Conservation (phyloP, 2,329 filamentous ascomycete species). For the Cercospora janseana region DNA sequence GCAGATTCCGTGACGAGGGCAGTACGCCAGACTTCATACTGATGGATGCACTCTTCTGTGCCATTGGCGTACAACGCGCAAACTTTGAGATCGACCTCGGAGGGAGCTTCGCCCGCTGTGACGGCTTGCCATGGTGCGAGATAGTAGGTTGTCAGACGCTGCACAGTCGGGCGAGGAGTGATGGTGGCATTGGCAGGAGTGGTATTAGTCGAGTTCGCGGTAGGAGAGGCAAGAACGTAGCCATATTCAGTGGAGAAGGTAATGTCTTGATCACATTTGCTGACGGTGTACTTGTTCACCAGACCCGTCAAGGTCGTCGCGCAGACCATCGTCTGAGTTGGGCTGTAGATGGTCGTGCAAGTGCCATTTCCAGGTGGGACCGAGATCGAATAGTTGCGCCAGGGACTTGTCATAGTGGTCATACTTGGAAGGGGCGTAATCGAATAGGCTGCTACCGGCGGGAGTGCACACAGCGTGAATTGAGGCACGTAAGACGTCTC, state of each 20-base stretch:
- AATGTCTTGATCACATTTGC: conserved; percentile 45
- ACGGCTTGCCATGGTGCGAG: conserved; percentile 47
- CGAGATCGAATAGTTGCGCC: conserved; percentile 39
- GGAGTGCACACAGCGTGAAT: conserved; percentile 45
- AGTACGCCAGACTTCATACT: conserved; percentile 46
- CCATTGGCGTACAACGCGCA: conserved; percentile 41
- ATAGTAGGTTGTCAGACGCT: conserved; percentile 45
- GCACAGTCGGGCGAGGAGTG: conserved; percentile 42
- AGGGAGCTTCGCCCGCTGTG: conserved; percentile 40
- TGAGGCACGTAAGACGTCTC: conserved; percentile 45
- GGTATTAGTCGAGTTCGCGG: conserved; percentile 25
- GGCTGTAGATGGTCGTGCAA: conserved; percentile 45
- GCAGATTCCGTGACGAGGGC: conserved; percentile 40
- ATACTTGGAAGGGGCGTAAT: conserved; percentile 33
- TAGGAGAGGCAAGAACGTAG: conserved; percentile 43
- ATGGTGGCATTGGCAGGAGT: conserved; percentile 18
- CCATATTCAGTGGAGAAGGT: conserved; percentile 49
- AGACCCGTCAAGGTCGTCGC: conserved; percentile 46
- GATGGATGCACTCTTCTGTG: conserved; percentile 41
- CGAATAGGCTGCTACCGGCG: conserved; percentile 39
- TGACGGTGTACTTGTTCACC: conserved; percentile 42
- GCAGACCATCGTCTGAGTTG: conserved; percentile 45
- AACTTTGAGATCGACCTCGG: conserved; percentile 44
- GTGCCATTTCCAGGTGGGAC: conserved; percentile 37
- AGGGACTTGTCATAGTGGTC: conserved; percentile 37